Evolutionary conservation across 805 yeast genomes (phyloP).

Genomic region (Lipomyces sp.): DNA sequence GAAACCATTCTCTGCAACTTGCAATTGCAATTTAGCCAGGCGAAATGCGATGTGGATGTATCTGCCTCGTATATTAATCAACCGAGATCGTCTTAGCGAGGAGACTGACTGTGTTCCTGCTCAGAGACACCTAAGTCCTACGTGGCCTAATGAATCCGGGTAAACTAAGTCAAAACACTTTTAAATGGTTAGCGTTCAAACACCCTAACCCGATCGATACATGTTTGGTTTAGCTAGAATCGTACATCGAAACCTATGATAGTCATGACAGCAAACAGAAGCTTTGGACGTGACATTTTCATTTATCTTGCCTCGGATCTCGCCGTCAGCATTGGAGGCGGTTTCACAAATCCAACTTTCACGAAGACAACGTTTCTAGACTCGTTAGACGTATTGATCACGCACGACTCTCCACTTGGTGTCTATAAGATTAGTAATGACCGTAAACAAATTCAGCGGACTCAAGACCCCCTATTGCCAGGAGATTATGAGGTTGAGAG

Average conservation of each 20-base stretch:
- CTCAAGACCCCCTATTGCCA: conserved; percentile 1
- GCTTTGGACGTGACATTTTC: conserved; percentile 5
- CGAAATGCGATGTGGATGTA: not conserved
- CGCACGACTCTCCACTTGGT: not conserved
- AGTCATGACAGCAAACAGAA: conserved; percentile 3
- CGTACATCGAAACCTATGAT: not conserved
- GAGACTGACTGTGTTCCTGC: no score
- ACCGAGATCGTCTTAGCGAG: not conserved
- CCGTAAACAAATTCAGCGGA: conserved; percentile 3
- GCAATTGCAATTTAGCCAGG: conserved; percentile 1
- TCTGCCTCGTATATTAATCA: not conserved
- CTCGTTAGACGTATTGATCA: conserved; percentile 1
- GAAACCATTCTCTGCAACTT: conserved; percentile 2
- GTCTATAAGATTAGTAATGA: not conserved
- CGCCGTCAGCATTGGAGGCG: conserved; percentile 4
- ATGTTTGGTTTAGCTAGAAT: not conserved
- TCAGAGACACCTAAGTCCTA: not conserved
- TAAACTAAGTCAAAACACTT: not conserved
- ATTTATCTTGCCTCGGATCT: conserved; percentile 3
- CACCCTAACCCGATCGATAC: not conserved
- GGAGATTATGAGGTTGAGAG: conserved; percentile 6
- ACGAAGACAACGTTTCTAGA: not conserved
- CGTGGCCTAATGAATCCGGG: not conserved
- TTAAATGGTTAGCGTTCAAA: not conserved
- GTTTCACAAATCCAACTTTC: not conserved